Conservation (phyloP, 768 basidiomycete genomes). For the Termitomyces sp. region DNA sequence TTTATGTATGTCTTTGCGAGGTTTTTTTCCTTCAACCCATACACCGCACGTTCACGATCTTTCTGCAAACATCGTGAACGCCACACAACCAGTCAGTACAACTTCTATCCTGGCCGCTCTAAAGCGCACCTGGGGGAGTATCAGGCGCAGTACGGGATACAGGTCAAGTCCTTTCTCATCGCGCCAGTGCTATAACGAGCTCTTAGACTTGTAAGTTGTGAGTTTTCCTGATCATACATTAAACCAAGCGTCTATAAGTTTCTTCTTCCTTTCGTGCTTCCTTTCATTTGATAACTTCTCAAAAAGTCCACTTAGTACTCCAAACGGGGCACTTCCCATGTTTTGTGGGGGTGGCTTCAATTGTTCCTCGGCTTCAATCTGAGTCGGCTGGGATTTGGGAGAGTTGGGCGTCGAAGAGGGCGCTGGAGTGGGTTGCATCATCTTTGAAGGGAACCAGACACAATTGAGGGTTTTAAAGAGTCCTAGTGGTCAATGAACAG, state of each 20-base stretch:
- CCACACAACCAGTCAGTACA: slow-evolving; percentile 1
- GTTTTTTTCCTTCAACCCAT: slow-evolving; percentile 93
- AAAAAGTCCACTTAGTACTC: slow-evolving; percentile 65
- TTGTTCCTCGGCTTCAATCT: slow-evolving; percentile 19
- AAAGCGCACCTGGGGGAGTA: slow-evolving; percentile 76
- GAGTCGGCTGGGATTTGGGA: slow-evolving; percentile 19
- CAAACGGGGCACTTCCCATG: slow-evolving; percentile 62
- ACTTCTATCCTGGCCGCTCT: neutral
- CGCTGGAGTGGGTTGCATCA: slow-evolving; percentile 64
- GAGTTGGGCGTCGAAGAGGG: slow-evolving; percentile 53
- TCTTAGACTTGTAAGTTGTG: slow-evolving; percentile 6
- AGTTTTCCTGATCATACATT: slow-evolving; percentile 43
- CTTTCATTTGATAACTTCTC: slow-evolving; percentile 67
- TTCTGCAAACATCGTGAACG: slow-evolving; percentile 46
- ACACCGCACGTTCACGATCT: slow-evolving; percentile 88
- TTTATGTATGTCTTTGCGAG: slow-evolving; percentile 91
- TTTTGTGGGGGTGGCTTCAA: slow-evolving; percentile 53
- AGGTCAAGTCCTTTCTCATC: slow-evolving; percentile 80
- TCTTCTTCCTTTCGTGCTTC: slow-evolving; percentile 69
- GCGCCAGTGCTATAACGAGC: slow-evolving; percentile 67
- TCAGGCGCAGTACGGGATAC: slow-evolving; percentile 82
- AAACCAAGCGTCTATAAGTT: slow-evolving; percentile 73
- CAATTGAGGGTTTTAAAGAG: neutral
- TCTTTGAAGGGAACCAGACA: slow-evolving; percentile 13
- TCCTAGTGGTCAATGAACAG: neutral